Base-by-base conservation (phyloP, 2,329 filamentous ascomycete genomes). In the Canariomyces notabilis region DNA sequence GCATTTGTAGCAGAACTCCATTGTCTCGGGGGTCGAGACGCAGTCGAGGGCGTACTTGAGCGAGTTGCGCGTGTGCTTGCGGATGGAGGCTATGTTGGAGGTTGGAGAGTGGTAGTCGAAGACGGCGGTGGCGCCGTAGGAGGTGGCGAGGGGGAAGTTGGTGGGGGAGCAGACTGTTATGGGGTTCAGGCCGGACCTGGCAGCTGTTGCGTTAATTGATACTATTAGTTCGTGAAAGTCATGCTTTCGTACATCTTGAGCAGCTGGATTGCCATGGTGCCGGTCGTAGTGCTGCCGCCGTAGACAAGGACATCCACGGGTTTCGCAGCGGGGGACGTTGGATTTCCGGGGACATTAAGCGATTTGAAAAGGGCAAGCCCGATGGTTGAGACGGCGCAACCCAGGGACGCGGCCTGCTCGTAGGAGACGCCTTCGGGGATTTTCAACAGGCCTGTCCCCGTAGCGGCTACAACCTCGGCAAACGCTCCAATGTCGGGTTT, bases 81-180 rank as follows among this genome's bases (percentile, higher is more conserved):
- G 57, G 32, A 70, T 70, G 8, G 66, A 62, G 0, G 49, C 48
- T 5, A 55, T 67, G 50, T n/a, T n/a, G n/a, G 62, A 67, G 2
- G 58, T 61, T 0, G 64, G 51, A 0, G 54, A 59, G 33, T 57
- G 52, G 53, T 77, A 73, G 58, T 78, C 72, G 53, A 76, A 74
- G 5, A 61, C 63, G 4, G 59, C 56, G 5, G 62, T 64, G 1
- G 75, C 75, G 1, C 75, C 75, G 23, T 62, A 66, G 0, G 46
- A 46, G 29, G 63, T 60, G n/a, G 67, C 68, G 1, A 73, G 61
- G 2, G 64, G 64, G 41, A 65, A 65, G 51, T 73, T 76, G 26
- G 50, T 43, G 0, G 68, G 63, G 0, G 72, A 73, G 51, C 68
- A 71, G 1, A 71, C 74, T 0, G 70, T 61, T n/a, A 75, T 66